Evolutionary conservation across 2,329 filamentous ascomycete species (phyloP), one percentile per base, ranked within the genome.

Genomic region (Penicillium sp.): DNA sequence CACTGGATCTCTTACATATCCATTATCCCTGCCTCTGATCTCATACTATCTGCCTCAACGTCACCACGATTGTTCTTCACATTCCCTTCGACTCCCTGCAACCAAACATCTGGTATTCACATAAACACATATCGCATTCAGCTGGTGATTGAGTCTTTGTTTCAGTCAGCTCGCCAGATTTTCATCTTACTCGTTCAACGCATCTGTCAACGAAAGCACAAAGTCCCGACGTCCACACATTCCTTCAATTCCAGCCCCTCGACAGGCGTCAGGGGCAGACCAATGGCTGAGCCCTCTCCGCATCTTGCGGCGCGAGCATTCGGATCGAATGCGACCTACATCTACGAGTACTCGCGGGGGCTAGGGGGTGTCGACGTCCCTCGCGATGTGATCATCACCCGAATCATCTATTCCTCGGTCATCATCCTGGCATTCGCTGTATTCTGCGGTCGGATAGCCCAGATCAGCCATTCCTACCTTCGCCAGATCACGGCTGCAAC

Each of bases 381-480:
- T 24, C 63, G 62, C 36, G 69, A 72, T 61, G 57, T 62, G 39
- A 57, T 72, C 8, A 58, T 72, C 40, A 65, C 67, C 6, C 65
- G 63, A n/a, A 61, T 69, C 38, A 65, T 75, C 51, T 68, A 68
- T 55, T 49, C 57, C 5, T 68, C 68, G 6, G 49, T 70, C 26
- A 57, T 64, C 9, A 44, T 64, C 1, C 58, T 67, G 10, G 65
- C 65, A 22, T 55, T 73, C 24, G 50, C 62, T 20, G 54, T 76
- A 26, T 64, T 74, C 37, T 57, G 69, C 29, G 62, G 66, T 29
- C 69, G 74, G 28, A 51, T 73, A 18, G 62, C 63, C 16, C 71
- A 75, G 49, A 64, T 74, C 27, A 69, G 64, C 49, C 69, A 73
- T 57, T 64, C 68, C 16, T 70, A 74, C 49, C 61, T 75, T 32